Base-by-base conservation (phyloP, 164 flowering plant genomes). In the Nelumbo lutea region DNA sequence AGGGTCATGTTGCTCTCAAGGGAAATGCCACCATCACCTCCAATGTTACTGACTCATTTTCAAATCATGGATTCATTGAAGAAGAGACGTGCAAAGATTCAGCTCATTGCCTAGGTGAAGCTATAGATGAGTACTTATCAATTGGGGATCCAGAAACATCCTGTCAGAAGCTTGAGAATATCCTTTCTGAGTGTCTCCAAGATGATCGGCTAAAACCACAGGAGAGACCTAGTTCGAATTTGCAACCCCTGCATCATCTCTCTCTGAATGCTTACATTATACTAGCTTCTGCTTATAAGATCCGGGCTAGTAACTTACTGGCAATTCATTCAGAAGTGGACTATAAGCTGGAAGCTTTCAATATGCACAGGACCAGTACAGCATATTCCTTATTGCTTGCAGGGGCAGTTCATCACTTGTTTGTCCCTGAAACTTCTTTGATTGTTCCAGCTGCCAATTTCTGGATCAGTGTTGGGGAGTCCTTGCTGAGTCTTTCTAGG, bases 331-430 rank as follows among this genome's bases (percentile, higher is more conserved):
- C 75, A 45, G 76, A 63, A 64, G 55, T 3, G 7, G 64, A 71
- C 5, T 64, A 14, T 51, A 76, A 50, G 4, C 45, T 53, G 13
- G 69, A 81, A 57, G 83, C 80, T 56, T 79, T 82, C 44, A 68
- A 75, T 58, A 66, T 85, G 79, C 69, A 70, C 67, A 79, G 79
- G 70, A 75, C 68, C 59, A 79, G 83, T 68, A 78, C 84, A 40
- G 90, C 90, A 15, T 91, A 86, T 66, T 83, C 88, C 4, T 71
- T 89, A 68, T 66, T 89, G 74, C 91, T 87, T 65, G 93, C 95
- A 38, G 84, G 85, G 56, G 86, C 75, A 10, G 68, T 80, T 42
- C 79, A 89, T 69, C 81, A 83, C 77, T 80, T 89, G 43, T 84
- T 83, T 65, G 64, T 56, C 40, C 76, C 62, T 60, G 95, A 91